Percentiles rank a stretch among this genome's conserved stretches.
Conservation (phyloP, 2,329 filamentous ascomycete species). For the Fusarium sarcochroum region DNA sequence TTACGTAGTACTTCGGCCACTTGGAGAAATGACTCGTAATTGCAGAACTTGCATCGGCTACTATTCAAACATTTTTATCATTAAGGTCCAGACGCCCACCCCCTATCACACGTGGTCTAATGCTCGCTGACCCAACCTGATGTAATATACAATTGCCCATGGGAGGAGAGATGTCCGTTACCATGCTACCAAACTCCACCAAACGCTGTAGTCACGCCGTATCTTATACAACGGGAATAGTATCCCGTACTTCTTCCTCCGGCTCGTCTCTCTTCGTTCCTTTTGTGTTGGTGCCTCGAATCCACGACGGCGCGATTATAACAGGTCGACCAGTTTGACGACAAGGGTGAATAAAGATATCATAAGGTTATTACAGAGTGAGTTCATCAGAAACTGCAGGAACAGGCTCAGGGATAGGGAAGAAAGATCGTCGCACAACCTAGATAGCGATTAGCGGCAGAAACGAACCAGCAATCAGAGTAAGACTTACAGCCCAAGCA, state of each 20-base stretch:
- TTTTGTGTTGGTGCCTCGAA: constrained; percentile 21
- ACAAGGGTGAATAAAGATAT: constrained; percentile 33
- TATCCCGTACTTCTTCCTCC: constrained; percentile 33
- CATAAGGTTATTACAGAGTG: constrained; percentile 49
- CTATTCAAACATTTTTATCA: constrained; percentile 45
- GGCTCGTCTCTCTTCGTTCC: constrained; percentile 20
- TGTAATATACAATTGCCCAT: constrained; percentile 66
- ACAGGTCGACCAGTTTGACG: constrained; percentile 31
- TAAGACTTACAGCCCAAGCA: constrained; percentile 85
- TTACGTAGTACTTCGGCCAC: no score
- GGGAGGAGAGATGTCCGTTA: constrained; percentile 68
- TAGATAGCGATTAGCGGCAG: constrained; percentile 34
- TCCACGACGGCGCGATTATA: constrained; percentile 41
- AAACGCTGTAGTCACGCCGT: constrained; percentile 50
- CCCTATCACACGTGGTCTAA: constrained; percentile 58
- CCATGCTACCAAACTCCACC: constrained; percentile 54
- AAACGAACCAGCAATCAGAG: neutral
- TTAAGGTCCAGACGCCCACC: constrained; percentile 54
- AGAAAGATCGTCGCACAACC: constrained; percentile 60
- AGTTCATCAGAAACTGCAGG: constrained; percentile 49
- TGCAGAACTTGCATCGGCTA: neutral
- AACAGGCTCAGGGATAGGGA: constrained; percentile 55
- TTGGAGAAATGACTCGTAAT: no score
- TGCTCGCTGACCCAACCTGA: constrained; percentile 59
- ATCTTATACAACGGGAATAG: constrained; percentile 48